Conservation (phyloP, 2,329 filamentous ascomycete species). For the Penicillium sp. region DNA sequence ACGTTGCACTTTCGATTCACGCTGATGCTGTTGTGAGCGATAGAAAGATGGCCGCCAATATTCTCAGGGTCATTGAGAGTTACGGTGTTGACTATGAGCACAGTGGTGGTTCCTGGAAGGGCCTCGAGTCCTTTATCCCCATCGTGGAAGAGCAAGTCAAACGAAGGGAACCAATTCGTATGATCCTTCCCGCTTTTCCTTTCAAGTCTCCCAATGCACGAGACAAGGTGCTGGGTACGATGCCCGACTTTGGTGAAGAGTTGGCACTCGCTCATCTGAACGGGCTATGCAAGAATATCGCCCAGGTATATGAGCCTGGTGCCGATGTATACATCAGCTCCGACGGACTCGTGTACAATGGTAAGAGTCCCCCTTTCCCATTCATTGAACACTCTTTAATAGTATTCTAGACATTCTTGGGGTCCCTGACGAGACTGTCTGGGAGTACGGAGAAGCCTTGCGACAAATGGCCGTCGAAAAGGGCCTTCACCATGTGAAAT, state of each 20-base stretch:
- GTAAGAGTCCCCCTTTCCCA: slow-evolving; percentile 1
- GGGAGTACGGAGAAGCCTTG: slow-evolving; percentile 39
- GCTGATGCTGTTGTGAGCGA: slow-evolving; percentile 1
- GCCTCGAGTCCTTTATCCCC: slow-evolving; percentile 24
- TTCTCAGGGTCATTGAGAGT: slow-evolving; percentile 24
- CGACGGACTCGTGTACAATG: slow-evolving; percentile 43
- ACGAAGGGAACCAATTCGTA: slow-evolving; percentile 24
- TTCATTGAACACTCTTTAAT: neutral
- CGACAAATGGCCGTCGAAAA: slow-evolving; percentile 35
- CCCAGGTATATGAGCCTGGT: slow-evolving; percentile 38
- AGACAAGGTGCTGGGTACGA: slow-evolving; percentile 33
- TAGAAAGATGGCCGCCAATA: slow-evolving; percentile 13
- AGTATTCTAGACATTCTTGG: slow-evolving; percentile 41
- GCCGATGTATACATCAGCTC: slow-evolving; percentile 43
- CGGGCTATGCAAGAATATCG: slow-evolving; percentile 39
- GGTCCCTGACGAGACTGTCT: slow-evolving; percentile 41
- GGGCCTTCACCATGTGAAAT: slow-evolving; percentile 32
- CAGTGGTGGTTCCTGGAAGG: slow-evolving; percentile 24
- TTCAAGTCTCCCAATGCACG: slow-evolving; percentile 29
- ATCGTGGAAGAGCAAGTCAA: slow-evolving; percentile 19
- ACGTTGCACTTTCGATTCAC: neutral
- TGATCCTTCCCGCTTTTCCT: slow-evolving; percentile 31
- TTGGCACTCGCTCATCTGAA: slow-evolving; percentile 41
- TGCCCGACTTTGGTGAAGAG: slow-evolving; percentile 45
- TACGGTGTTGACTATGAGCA: slow-evolving; percentile 28